Evolutionary conservation across 2,329 filamentous ascomycete species (phyloP).

Genomic region (Plectosphaerella sp.): DNA sequence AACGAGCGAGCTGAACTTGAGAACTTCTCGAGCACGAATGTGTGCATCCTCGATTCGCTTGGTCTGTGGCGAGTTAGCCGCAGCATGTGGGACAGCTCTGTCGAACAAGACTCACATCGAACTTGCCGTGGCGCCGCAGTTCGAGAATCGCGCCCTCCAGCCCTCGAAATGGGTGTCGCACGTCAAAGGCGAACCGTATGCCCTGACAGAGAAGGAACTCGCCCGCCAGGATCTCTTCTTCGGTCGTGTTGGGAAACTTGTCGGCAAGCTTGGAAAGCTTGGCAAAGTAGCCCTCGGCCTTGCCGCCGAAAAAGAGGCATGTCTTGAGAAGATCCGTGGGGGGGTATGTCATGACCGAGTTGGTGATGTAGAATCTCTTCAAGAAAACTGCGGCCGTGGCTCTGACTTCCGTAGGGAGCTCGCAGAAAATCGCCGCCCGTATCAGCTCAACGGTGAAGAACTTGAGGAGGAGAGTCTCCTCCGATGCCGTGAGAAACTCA

Average conservation of each 20-base stretch:
- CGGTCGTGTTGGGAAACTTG: conserved; percentile 64
- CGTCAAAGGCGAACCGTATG: conserved; percentile 88
- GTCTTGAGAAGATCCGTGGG: conserved; percentile 86
- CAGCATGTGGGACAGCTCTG: background rate
- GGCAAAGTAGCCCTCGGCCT: conserved; percentile 82
- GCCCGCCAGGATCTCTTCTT: conserved; percentile 80
- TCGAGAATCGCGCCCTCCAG: conserved; percentile 86
- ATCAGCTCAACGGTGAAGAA: conserved; percentile 65
- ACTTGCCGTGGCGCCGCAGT: conserved; percentile 62
- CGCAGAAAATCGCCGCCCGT: conserved; percentile 50
- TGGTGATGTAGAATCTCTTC: conserved; percentile 91
- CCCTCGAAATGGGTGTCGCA: conserved; percentile 83
- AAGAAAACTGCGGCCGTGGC: conserved; percentile 86
- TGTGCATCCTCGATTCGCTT: conserved; percentile 58
- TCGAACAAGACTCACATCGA: conserved; percentile 38
- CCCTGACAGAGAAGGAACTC: conserved; percentile 93
- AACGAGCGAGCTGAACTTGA: conserved; percentile 76
- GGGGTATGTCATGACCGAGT: conserved; percentile 94
- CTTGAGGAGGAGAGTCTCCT: conserved; percentile 77
- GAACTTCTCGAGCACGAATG: conserved; percentile 63
- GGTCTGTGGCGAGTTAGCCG: conserved; percentile 17
- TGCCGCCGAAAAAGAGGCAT: conserved; percentile 87
- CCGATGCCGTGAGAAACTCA: conserved; percentile 77
- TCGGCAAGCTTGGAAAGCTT: conserved; percentile 61
- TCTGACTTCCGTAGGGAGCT: conserved; percentile 35